These are phyloP conservation scores for Nicotiana noctiflora DNA, from an alignment of 257 asterid genomes.

Conservation along the genomic window DNA sequence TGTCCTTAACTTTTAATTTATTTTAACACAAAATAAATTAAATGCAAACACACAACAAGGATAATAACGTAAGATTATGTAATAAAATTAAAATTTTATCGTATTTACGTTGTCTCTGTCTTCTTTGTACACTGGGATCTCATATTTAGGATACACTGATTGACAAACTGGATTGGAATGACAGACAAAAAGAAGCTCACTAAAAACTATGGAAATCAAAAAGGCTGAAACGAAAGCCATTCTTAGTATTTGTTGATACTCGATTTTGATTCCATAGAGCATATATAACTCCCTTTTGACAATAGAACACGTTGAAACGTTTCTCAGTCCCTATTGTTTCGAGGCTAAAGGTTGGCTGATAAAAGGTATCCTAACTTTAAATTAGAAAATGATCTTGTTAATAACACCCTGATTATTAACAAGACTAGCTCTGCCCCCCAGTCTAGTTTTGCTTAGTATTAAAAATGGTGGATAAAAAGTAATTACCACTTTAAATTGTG, in stretches of 20 bases:
- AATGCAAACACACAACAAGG: no score
- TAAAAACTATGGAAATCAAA: not conserved
- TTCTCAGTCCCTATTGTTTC: not conserved
- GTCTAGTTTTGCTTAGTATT: no score
- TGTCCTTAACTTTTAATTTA: no score
- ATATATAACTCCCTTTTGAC: not conserved
- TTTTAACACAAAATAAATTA: no score
- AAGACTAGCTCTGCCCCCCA: no score
- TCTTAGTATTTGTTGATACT: not conserved
- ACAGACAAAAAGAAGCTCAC: not conserved
- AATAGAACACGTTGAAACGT: not conserved
- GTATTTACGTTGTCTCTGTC: conserved; percentile 28
- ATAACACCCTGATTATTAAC: no score
- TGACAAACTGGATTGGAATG: conserved; percentile 9
- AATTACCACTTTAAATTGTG: no score
- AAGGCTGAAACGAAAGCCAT: not conserved
- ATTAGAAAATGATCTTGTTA: no score
- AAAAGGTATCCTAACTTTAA: not conserved
- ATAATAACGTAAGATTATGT: no score
- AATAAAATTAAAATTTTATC: no score
- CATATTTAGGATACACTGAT: not conserved
- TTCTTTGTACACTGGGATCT: conserved; percentile 6
- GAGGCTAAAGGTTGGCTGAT: not conserved
- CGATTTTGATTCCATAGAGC: not conserved
- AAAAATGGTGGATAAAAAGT: no score